Evolutionary conservation across 208 protist species (phyloP).

Genomic region (Vickermania spadyakhi): DNA sequence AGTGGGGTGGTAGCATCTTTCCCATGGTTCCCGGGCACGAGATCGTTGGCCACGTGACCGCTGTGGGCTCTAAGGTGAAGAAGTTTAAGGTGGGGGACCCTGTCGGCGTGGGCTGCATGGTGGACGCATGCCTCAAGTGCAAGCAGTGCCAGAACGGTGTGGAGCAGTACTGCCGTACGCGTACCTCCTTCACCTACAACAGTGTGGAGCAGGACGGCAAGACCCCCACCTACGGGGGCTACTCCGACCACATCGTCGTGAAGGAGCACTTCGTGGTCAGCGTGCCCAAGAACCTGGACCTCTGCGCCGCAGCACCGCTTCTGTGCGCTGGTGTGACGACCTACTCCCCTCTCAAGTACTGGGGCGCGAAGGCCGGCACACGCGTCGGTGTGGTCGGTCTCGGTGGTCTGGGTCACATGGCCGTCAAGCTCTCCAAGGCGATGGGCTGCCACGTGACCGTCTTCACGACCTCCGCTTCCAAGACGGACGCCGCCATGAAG

Average conservation of each 20-base stretch:
- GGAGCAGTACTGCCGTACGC: conserved; percentile 52
- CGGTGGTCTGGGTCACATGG: conserved; percentile 77
- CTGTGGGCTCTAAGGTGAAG: conserved; percentile 41
- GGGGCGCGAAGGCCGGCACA: conserved; percentile 21
- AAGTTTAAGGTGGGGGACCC: conserved; percentile 50
- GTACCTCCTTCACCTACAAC: conserved; percentile 35
- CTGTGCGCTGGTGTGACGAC: conserved; percentile 72
- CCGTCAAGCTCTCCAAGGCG: conserved; percentile 46
- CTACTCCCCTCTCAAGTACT: conserved; percentile 45
- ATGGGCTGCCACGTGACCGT: conserved; percentile 61
- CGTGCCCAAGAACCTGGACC: conserved; percentile 42
- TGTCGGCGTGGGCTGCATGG: conserved; percentile 67
- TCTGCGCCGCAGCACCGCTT: conserved; percentile 37
- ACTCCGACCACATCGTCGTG: conserved; percentile 25
- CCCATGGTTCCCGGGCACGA: conserved; percentile 81
- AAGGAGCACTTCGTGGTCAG: conserved; percentile 26
- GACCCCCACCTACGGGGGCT: conserved; percentile 14
- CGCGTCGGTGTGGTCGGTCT: conserved; percentile 55
- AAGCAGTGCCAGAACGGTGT: conserved; percentile 28
- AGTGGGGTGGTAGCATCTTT: conserved; percentile 52
- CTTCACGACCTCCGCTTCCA: conserved; percentile 29
- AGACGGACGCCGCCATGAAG: conserved; percentile 24
- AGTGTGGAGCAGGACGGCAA: conserved; percentile 10
- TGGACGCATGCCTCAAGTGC: conserved; percentile 53
- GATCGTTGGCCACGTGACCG: conserved; percentile 65